phyloP scores from a whole-genome alignment of 352 stramenopile species.

The Globisporangium ultimum region DNA sequence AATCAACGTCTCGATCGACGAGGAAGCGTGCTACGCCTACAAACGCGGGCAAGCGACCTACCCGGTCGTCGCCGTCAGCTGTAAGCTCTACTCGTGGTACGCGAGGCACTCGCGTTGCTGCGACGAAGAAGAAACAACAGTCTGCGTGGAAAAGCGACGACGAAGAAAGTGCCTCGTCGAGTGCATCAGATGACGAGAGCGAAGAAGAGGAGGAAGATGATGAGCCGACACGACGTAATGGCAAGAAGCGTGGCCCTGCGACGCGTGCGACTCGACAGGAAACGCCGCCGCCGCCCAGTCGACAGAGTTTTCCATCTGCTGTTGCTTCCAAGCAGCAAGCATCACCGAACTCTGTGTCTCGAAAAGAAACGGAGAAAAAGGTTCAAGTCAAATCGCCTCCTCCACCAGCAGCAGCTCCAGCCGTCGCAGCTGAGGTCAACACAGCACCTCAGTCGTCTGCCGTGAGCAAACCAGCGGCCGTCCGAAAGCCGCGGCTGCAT shows the following conservation, averaged over 20 bases:
- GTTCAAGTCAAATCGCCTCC: constrained; percentile 20
- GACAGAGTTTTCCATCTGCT: constrained; percentile 7
- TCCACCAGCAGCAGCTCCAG: constrained; percentile 21
- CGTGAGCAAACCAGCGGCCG: background rate
- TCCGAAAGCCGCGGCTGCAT: constrained; percentile 26
- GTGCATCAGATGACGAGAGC: constrained; percentile 4
- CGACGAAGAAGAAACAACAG: constrained; percentile 6
- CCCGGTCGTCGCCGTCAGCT: constrained; percentile 8
- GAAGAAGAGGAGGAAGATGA: constrained; percentile 4
- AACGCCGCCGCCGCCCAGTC: background rate
- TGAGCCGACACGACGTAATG: background rate
- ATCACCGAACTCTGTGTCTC: background rate
- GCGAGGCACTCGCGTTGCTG: background rate
- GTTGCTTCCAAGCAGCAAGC: background rate
- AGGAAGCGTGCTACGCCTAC: constrained; percentile 12
- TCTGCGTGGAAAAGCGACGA: constrained; percentile 15
- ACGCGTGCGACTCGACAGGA: background rate
- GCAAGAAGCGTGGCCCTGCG: constrained; percentile 1
- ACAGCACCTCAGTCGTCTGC: background rate
- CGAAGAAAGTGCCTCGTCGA: constrained; percentile 8
- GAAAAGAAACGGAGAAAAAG: constrained; percentile 2
- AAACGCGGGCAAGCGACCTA: constrained; percentile 17
- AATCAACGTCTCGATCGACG: constrained; percentile 16
- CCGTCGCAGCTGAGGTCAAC: background rate
- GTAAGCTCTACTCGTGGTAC: constrained; percentile 7